Base-by-base conservation (phyloP, 2,329 filamentous ascomycete genomes). In the Colletotrichum falcatum region DNA sequence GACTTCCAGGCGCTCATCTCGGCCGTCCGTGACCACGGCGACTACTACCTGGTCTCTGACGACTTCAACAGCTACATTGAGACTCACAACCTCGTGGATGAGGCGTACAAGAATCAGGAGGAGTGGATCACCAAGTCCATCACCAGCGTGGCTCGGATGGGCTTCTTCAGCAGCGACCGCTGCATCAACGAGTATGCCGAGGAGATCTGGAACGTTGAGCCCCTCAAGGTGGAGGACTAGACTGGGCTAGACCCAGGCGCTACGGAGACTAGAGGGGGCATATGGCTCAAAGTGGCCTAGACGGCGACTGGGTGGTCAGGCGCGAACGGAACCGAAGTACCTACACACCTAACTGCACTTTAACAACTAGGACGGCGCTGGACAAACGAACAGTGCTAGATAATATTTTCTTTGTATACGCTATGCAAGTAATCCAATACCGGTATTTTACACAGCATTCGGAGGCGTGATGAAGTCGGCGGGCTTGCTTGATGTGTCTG, bases 101-200 rank as follows among this genome's bases (percentile, higher is more conserved):
- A 95, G 82, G 91, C 94, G 61, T 99, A 97, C 86, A 90, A 90
- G 81, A 92, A 98, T 82, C 93, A 95, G 80, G 94, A 98, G 70
- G 92, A 93, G 76, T 99, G 96, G 96, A 83, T 97, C 69, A 92
- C 90, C 73, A 98, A 98, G 88, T 92, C 89, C 73, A 98, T 99
- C 78, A 91, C 89, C 51, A 93, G 92, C 70, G 96, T 99, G 23
- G 88, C 94, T 8, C 87, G 95, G 49, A 99, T 99, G 96, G 96
- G 95, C 46, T 98, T 98, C 89, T 98, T 98, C 85, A 95, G 91
- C 75, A 95, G 92, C 73, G 95, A 98, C 81, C 89, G 95, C 48
- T 97, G 95, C 83, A 98, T 98, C 81, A 94, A 95, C 77, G 95
- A 98, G 86, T 99, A 99, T 83, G 96, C 96, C 0, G 95, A 99